Evolutionary conservation across 371 early-diverging fungal genomes (phyloP).

Genomic region (Apophysomyces elegans): DNA sequence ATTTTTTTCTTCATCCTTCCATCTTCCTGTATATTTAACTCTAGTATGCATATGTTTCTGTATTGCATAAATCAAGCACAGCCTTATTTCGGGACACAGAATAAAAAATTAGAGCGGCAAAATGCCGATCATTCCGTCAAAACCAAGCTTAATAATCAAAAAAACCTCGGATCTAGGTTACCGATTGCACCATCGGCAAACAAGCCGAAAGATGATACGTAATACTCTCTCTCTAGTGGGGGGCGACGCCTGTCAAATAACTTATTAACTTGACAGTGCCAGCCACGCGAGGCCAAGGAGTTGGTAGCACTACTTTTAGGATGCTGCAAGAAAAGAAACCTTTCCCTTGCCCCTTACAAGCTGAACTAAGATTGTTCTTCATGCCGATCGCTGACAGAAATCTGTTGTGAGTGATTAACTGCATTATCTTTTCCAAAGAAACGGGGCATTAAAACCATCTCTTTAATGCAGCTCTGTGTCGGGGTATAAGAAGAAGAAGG

Average conservation of each 20-base stretch:
- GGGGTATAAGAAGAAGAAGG: background rate
- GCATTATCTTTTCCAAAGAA: background rate
- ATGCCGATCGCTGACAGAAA: slow-evolving; percentile 1
- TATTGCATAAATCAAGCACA: background rate
- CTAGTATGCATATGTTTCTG: background rate
- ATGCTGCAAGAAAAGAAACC: background rate
- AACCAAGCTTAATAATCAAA: background rate
- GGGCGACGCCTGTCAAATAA: background rate
- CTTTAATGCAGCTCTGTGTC: background rate
- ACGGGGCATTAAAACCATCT: background rate
- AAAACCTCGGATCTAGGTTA: background rate
- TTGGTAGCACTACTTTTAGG: background rate
- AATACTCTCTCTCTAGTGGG: background rate
- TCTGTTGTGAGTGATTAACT: background rate
- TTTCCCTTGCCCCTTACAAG: background rate
- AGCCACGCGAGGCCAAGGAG: background rate
- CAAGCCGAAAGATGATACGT: background rate
- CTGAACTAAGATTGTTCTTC: background rate
- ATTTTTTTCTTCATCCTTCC: too few relatives aligned
- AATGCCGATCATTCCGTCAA: background rate
- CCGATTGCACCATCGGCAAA: background rate
- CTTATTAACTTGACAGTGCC: background rate
- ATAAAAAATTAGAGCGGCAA: background rate
- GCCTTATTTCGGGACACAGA: background rate
- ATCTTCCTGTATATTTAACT: background rate